Evolutionary conservation across 257 asterid genomes (phyloP), one percentile per base, ranked within the genome.

Genomic region (Plantago ovata): DNA sequence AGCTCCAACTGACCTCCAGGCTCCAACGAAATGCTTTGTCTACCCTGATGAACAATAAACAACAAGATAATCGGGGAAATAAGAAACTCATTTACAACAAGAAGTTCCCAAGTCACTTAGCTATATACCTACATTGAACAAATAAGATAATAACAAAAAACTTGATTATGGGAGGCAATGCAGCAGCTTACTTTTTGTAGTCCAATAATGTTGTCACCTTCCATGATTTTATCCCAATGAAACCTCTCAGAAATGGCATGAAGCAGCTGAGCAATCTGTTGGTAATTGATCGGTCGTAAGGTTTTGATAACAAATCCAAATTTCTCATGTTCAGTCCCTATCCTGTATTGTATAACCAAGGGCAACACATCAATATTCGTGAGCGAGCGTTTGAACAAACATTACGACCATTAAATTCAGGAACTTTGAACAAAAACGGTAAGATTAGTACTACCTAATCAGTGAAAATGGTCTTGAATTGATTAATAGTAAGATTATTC

Each of bases 1-100:
- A 92, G 95, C 79, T 92, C 98, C 69, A 92, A 85, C 47, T 92
- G 98, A 58, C 96, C 98, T 46, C 96, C 98, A 40, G 96, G 95
- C 79, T 88, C 96, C 70, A 92, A 57, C 13, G 96, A 92, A 74
- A 92, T 88, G 69, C 95, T 92, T 82, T 92, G 98, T 42, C 36
- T 4, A 28, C 36, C 36, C 36, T 28, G 36, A 28, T 28, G 6
- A 8, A 28, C 36, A 3, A 28, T 28, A 1, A 28, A 4, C 7
- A 28, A n/a, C n/a, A n/a, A n/a, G n/a, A n/a, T n/a, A n/a, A n/a
- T n/a, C n/a, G 6, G n/a, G n/a, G n/a, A n/a, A n/a, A n/a, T n/a
- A n/a, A n/a, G n/a, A n/a, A n/a, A n/a, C n/a, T n/a, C n/a, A n/a
- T n/a, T n/a, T 14, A 9, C 4, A 10, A 51, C 33, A 8, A 14